These are phyloP conservation scores for Paracorniculantispora psalliotae DNA, from an alignment of 2,329 filamentous ascomycete species.

Conservation along the genomic window DNA sequence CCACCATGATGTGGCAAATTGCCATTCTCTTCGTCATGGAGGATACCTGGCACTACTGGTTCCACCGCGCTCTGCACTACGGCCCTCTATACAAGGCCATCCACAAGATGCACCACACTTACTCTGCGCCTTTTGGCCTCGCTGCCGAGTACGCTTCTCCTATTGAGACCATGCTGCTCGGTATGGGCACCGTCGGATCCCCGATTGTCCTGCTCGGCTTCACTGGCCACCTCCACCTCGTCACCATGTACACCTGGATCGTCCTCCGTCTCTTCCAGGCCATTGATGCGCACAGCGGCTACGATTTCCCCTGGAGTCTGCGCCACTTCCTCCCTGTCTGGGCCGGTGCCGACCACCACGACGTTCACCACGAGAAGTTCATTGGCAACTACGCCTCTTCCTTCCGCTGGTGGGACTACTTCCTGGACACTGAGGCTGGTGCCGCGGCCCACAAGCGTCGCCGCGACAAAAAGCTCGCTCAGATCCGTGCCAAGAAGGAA, in stretches of 20 bases:
- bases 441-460: constrained; percentile 80
- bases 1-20: constrained; percentile 88
- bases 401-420: constrained; percentile 98
- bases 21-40: constrained; percentile 92
- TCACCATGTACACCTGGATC: constrained; percentile 99
- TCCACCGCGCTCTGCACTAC: constrained; percentile 88
- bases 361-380: constrained; percentile 96
- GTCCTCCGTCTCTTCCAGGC: constrained; percentile 89
- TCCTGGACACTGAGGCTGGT: constrained; percentile 88
- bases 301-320: constrained; percentile 97
- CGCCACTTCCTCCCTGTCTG: constrained; percentile 96
- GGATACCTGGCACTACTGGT: constrained; percentile 98
- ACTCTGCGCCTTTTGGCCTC: constrained; percentile 93
- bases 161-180: constrained; percentile 93
- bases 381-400: constrained; percentile 97
- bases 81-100: constrained; percentile 92
- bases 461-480: constrained; percentile 68
- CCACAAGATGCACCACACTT: constrained; percentile 99
- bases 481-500: constrained; percentile 61
- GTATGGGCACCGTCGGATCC: constrained; percentile 74
- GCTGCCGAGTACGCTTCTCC: constrained; percentile 97
- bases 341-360: constrained; percentile 95
- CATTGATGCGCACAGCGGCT: constrained; percentile 94
- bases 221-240: constrained; percentile 83
- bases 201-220: constrained; percentile 80